Evolutionary conservation across 805 yeast genomes (phyloP).

Genomic region (Blastobotrys robertii): DNA sequence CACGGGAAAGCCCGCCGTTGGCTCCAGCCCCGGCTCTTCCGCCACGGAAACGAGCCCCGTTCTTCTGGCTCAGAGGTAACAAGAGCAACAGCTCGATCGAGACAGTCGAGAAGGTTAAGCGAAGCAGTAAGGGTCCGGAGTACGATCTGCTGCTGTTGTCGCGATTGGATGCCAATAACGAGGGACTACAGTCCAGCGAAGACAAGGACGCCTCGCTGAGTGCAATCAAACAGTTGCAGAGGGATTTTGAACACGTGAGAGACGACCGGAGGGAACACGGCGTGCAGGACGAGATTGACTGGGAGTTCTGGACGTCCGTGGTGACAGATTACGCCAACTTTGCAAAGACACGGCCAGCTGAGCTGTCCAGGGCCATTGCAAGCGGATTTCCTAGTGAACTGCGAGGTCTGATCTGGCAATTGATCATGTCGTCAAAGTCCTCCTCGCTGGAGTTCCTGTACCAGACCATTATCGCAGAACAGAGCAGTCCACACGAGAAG

Average conservation of each 20-base stretch:
- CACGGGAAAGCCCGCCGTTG: slow-evolving; percentile 3
- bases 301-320: slow-evolving; percentile 76
- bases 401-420: slow-evolving; percentile 89
- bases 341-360: slow-evolving; percentile 51
- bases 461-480: slow-evolving; percentile 35
- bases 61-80: slow-evolving; percentile 21
- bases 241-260: slow-evolving; percentile 22
- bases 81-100: slow-evolving; percentile 10
- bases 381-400: slow-evolving; percentile 78
- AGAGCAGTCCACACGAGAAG: slow-evolving; percentile 53
- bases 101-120: not conserved
- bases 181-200: slow-evolving; percentile 37
- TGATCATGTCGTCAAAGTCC: slow-evolving; percentile 70
- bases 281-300: slow-evolving; percentile 16
- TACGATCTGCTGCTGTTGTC: slow-evolving; percentile 48
- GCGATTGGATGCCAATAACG: slow-evolving; percentile 47
- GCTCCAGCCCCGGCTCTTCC: slow-evolving; percentile 22
- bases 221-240: slow-evolving; percentile 32
- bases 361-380: slow-evolving; percentile 51
- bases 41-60: slow-evolving; percentile 24
- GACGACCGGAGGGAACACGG: slow-evolving; percentile 5
- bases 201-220: slow-evolving; percentile 43
- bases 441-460: slow-evolving; percentile 50
- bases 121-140: slow-evolving; percentile 24
- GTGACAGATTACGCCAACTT: slow-evolving; percentile 66